Percentiles rank a stretch among this genome's conserved stretches.
Conservation (phyloP, 163 green algal species). For the Scenedesmus sp. region DNA sequence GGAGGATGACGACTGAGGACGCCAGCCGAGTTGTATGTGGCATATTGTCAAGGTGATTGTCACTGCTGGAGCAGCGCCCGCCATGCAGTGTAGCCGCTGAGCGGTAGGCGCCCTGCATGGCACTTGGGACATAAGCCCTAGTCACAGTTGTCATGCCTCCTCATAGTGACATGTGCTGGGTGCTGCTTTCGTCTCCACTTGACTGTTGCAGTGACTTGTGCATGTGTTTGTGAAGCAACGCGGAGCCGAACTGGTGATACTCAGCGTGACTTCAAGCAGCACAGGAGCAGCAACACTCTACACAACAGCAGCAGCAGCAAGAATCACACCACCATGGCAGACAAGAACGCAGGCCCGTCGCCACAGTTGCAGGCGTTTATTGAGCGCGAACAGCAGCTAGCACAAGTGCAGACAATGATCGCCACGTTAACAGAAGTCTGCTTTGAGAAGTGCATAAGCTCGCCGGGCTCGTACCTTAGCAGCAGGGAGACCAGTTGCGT, state of each 20-base stretch:
- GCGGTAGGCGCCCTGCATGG: neutral
- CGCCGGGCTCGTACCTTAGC: conserved; percentile 66
- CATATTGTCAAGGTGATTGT: neutral
- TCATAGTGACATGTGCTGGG: neutral
- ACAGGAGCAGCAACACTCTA: too few species aligned
- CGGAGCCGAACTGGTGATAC: too few species aligned
- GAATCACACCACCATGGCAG: neutral
- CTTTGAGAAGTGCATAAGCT: conserved; percentile 75
- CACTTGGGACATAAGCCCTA: neutral
- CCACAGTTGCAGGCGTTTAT: conserved; percentile 68
- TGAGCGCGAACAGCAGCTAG: conserved; percentile 64
- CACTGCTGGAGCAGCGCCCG: neutral
- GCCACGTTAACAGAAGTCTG: conserved; percentile 76
- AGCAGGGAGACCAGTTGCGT: conserved; percentile 70
- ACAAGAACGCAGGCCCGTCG: conserved; percentile 24
- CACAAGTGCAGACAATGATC: conserved; percentile 72
- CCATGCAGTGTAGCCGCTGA: neutral
- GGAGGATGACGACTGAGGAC: neutral
- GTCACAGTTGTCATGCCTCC: neutral
- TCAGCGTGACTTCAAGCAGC: too few species aligned
- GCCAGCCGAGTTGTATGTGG: neutral
- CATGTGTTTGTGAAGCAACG: neutral
- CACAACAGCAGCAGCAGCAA: neutral
- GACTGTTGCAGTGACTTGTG: neutral
- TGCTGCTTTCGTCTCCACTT: neutral